Evolutionary conservation across 176 grass and related monocot genomes (phyloP).

Genomic region (Lolium multiflorum): DNA sequence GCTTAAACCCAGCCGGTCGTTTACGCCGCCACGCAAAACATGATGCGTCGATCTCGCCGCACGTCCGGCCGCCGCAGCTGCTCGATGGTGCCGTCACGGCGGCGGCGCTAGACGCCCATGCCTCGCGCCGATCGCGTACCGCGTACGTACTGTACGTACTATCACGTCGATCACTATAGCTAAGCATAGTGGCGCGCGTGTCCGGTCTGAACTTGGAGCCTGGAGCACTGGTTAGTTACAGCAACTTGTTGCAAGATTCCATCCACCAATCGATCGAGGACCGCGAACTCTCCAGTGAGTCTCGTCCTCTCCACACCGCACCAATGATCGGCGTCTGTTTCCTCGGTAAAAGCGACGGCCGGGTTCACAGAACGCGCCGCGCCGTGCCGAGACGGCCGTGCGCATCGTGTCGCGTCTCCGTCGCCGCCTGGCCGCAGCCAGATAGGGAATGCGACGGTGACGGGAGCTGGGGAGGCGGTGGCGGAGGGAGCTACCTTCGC

Average conservation of each 20-base stretch:
- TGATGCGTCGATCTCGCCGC: too few relatives aligned
- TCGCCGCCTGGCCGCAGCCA: not conserved
- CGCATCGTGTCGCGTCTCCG: not conserved
- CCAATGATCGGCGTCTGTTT: not conserved
- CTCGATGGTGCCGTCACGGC: not conserved
- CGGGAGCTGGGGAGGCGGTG: not conserved
- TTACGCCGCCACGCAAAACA: not conserved
- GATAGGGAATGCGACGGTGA: not conserved
- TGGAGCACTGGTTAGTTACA: not conserved
- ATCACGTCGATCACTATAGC: not conserved
- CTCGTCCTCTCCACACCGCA: too few relatives aligned
- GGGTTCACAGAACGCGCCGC: not conserved
- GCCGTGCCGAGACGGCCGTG: not conserved
- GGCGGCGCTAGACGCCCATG: too few relatives aligned
- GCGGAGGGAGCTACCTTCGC: not conserved
- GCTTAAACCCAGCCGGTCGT: not conserved
- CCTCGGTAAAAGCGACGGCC: conserved; percentile 15
- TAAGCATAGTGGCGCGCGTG: too few relatives aligned
- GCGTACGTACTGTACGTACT: too few relatives aligned
- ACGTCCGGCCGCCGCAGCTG: not conserved
- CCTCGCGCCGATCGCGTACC: too few relatives aligned
- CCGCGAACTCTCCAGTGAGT: not conserved
- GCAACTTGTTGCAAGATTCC: not conserved
- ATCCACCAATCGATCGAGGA: not conserved
- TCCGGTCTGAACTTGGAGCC: not conserved